Evolutionary conservation across 2,329 filamentous ascomycete species (phyloP), one percentile per base, ranked within the genome.

Genomic region (Diplocarpon rosae): DNA sequence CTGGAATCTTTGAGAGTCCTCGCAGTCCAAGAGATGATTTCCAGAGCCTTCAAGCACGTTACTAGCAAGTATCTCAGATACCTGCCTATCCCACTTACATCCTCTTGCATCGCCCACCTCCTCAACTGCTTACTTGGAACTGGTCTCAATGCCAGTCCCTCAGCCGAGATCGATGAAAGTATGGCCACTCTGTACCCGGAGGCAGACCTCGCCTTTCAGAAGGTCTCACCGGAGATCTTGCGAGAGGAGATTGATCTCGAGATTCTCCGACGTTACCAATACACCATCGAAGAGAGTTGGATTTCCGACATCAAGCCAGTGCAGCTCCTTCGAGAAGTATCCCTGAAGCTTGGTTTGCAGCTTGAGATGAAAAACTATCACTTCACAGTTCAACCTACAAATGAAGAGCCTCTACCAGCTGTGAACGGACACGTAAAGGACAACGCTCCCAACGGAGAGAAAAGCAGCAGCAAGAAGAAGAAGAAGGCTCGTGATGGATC

Each of bases 1-100:
- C 72, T 96, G 17, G 71, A 80, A 55, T 88, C 88, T 50, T 71
- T 98, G 56, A 80, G 77, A 52, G 76, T 80, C 45, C 76, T 98
- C 31, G 76, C 83, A 49, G 66, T 86, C 34, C 90, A 95, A 62
- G 92, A 98, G 65, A 96, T 96, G 83, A 76, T 96, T 53, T 76
- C 85, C n/a, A 80, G 92, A 69, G 80, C 85, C 5, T 95, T 96
- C 75, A 98, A 98, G 75, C 90, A 98, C 65, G 72, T 92, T 51
- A 76, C 83, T 46, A 81, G 86, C 62, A 75, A 75, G 56, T 85
- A 93, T 63, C 71, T 98, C 50, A 81, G 83, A 52, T 78, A 84
- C 51, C 67, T 95, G 15, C 86, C 92, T 16, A 73, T 83, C 51
- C 79, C 85, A 12, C 81, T 96, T 51, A 80, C 83, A n/a, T 75